A percentile compares a stretch with the other conserved stretches of the same genome.
Evolutionary conservation across 768 basidiomycete species (phyloP).

Genomic region (Inosperma sp.): DNA sequence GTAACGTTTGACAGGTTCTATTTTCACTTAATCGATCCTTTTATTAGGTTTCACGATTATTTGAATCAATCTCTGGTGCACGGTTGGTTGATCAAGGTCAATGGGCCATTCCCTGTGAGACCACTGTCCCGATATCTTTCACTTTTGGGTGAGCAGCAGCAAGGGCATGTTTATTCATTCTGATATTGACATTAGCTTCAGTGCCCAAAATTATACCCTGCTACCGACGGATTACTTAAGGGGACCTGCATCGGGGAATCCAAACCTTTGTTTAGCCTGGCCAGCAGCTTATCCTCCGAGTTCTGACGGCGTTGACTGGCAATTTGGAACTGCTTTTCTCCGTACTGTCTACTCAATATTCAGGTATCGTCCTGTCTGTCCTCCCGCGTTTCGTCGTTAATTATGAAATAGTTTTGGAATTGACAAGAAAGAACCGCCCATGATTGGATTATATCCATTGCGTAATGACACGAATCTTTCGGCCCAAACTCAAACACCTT

Average conservation of each 20-base stretch:
- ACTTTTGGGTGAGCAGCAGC: slow-evolving; percentile 55
- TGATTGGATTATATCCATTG: slow-evolving; percentile 72
- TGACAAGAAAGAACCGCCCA: slow-evolving; percentile 63
- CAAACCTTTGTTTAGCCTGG: slow-evolving; percentile 70
- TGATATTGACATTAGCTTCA: slow-evolving; percentile 20
- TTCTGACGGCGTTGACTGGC: slow-evolving; percentile 78
- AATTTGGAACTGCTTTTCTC: slow-evolving; percentile 67
- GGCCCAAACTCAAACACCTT: slow-evolving; percentile 31
- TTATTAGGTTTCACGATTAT: slow-evolving; percentile 61
- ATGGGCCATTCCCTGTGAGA: slow-evolving; percentile 74
- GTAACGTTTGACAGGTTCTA: slow-evolving; percentile 15
- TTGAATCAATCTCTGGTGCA: slow-evolving; percentile 52
- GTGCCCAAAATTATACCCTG: slow-evolving; percentile 51
- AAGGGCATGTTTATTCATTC: background rate
- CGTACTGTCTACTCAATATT: slow-evolving; percentile 75
- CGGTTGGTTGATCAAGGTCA: slow-evolving; percentile 72
- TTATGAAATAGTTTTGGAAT: slow-evolving; percentile 59
- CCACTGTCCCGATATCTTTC: slow-evolving; percentile 53
- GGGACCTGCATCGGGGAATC: slow-evolving; percentile 60
- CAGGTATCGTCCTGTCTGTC: slow-evolving; percentile 42
- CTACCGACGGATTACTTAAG: slow-evolving; percentile 76
- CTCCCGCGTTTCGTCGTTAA: background rate
- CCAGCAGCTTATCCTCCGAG: slow-evolving; percentile 62
- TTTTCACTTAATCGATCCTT: slow-evolving; percentile 9
- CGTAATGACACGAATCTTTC: slow-evolving; percentile 40